Conservation (phyloP, 2,329 filamentous ascomycete genomes). For the Calonectria pseudoturangicola region DNA sequence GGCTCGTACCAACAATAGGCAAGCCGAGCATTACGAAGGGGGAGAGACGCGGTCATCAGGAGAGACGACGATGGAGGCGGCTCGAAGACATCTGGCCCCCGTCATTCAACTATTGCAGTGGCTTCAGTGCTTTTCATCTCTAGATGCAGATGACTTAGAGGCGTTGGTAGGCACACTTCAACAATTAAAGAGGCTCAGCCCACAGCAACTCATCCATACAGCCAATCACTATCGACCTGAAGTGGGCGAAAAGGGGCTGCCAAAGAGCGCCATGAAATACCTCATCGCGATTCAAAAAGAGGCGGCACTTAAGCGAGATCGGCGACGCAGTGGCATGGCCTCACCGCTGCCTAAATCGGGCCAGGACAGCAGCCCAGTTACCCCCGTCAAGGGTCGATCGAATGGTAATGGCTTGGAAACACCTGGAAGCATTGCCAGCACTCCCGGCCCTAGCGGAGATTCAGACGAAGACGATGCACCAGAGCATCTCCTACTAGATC, state of each 20-base stretch:
- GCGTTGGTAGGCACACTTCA: constrained; percentile 91
- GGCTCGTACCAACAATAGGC: constrained; percentile 93
- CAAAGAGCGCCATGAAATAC: constrained; percentile 92
- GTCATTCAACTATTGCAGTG: constrained; percentile 96
- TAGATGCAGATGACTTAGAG: constrained; percentile 89
- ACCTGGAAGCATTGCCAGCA: constrained; percentile 64
- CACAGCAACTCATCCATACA: constrained; percentile 92
- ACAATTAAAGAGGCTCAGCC: constrained; percentile 88
- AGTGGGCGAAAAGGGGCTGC: constrained; percentile 93
- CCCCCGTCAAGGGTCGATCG: constrained; percentile 64
- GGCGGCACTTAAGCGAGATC: constrained; percentile 75
- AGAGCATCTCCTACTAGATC: constrained; percentile 87
- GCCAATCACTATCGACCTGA: constrained; percentile 95
- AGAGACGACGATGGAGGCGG: constrained; percentile 89
- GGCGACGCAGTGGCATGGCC: constrained; percentile 68
- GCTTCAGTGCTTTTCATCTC: constrained; percentile 97
- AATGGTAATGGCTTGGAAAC: constrained; percentile 67
- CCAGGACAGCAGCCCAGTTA: constrained; percentile 64
- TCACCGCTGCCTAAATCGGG: constrained; percentile 62
- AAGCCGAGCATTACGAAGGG: constrained; percentile 96
- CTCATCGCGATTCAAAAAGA: constrained; percentile 87
- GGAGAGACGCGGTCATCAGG: constrained; percentile 90
- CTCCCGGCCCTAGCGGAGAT: constrained; percentile 59
- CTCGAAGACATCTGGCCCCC: constrained; percentile 89
- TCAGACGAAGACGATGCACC: constrained; percentile 81